A percentile compares a stretch with the other conserved stretches of the same genome.
Conservation (phyloP, 805 yeast genomes). For the Wickerhamomyces tratensis region DNA sequence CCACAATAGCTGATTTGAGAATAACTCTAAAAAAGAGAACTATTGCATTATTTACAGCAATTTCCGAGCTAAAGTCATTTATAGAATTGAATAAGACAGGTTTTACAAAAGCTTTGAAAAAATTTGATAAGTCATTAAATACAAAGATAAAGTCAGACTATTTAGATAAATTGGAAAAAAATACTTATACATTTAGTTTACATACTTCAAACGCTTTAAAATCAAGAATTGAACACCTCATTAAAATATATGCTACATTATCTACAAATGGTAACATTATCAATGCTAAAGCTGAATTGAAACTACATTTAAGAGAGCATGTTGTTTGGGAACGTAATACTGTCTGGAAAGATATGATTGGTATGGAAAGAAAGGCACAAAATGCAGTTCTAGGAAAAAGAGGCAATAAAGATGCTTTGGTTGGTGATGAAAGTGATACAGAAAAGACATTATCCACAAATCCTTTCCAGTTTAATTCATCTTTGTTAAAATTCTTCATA, state of each 20-base stretch:
- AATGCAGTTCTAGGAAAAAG: constrained; percentile 43
- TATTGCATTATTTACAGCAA: constrained; percentile 55
- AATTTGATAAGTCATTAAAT: constrained; percentile 77
- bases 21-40: constrained; percentile 62
- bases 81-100: constrained; percentile 84
- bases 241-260: constrained; percentile 45
- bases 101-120: constrained; percentile 80
- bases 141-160: constrained; percentile 53
- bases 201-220: constrained; percentile 40
- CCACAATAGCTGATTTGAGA: constrained; percentile 20
- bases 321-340: constrained; percentile 96
- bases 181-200: constrained; percentile 46
- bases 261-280: constrained; percentile 29
- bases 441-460: constrained; percentile 11
- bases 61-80: constrained; percentile 77
- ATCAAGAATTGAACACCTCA: constrained; percentile 39
- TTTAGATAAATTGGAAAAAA: constrained; percentile 33
- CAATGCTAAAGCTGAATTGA: constrained; percentile 43
- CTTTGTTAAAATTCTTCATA: constrained; percentile 31
- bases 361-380: constrained; percentile 72
- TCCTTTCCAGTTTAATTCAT: constrained; percentile 18
- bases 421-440: constrained; percentile 19
- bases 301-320: constrained; percentile 70
- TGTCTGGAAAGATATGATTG: constrained; percentile 92
- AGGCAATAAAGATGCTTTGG: constrained; percentile 11